A percentile compares a stretch with the other conserved stretches of the same genome.
Conservation (phyloP, 768 basidiomycete genomes). For the Cyclocybe aegerita region DNA sequence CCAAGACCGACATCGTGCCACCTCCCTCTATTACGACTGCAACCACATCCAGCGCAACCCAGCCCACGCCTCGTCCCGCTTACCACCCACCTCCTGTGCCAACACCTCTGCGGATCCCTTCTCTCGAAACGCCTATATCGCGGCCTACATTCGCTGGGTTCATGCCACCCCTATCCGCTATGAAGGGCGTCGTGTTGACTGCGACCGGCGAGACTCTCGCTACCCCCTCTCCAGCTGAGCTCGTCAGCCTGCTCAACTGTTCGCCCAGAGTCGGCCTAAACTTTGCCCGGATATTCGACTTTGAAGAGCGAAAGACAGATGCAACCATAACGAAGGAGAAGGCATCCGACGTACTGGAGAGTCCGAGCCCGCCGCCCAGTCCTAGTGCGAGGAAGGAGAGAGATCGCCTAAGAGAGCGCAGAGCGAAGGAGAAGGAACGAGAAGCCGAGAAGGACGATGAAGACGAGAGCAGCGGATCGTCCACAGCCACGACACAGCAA, state of each 20-base stretch:
- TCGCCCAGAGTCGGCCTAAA: conserved; percentile 73
- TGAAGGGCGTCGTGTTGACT: conserved; percentile 80
- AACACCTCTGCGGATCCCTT: conserved; percentile 22
- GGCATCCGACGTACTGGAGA: conserved; percentile 23
- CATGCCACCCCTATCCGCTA: conserved; percentile 50
- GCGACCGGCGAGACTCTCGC: conserved; percentile 72
- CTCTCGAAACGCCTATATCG: conserved; percentile 54
- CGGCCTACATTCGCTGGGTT: conserved; percentile 34
- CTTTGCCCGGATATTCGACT: conserved; percentile 79
- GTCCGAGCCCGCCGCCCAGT: conserved; percentile 40
- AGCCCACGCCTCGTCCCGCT: conserved; percentile 28
- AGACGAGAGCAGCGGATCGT: conserved; percentile 10
- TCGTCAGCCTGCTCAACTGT: conserved; percentile 64
- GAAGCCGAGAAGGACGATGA: conserved; percentile 12
- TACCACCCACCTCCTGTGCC: conserved; percentile 3
- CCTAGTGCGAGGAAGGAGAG: conserved; percentile 49
- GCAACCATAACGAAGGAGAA: conserved; percentile 25
- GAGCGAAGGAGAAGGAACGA: conserved; percentile 11
- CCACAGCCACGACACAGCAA: conserved; percentile 3
- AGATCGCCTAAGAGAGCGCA: conserved; percentile 24
- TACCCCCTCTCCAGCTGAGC: conserved; percentile 68
- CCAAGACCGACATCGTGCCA: too few species aligned
- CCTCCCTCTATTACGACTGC: neutral
- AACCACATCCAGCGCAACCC: conserved; percentile 15
- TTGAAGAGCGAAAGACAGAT: conserved; percentile 34